Conservation (phyloP, 202 grass and related monocot genomes). For the Cymbopogon flexuosus region DNA sequence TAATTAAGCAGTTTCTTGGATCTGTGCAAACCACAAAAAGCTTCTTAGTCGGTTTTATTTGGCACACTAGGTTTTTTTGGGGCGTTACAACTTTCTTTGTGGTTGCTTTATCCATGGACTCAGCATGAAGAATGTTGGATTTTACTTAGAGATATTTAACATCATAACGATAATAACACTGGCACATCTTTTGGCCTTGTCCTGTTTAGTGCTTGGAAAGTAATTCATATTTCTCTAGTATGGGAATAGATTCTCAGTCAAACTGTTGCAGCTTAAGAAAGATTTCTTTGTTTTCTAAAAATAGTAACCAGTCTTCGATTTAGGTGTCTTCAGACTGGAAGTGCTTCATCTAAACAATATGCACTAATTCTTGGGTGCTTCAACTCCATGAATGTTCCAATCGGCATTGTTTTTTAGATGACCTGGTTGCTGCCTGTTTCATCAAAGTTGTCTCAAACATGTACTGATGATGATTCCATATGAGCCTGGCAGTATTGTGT, state of each 20-base stretch:
- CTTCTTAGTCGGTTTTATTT: neutral
- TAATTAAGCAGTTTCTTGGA: constrained; percentile 18
- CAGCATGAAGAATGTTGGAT: neutral
- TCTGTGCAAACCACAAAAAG: constrained; percentile 6
- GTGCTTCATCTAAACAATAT: neutral
- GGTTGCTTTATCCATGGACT: constrained; percentile 1
- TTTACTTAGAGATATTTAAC: neutral
- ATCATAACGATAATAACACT: neutral
- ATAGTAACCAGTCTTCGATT: neutral
- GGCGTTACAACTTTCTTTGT: neutral
- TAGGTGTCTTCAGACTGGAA: constrained; percentile 18
- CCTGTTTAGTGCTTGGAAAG: neutral
- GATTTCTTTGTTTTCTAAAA: neutral
- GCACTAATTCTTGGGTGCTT: neutral
- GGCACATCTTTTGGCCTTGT: neutral
- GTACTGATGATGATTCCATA: constrained; percentile 23
- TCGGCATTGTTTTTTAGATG: neutral
- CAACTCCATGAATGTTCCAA: neutral
- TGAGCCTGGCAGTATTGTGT: constrained; percentile 14
- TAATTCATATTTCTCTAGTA: neutral
- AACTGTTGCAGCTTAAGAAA: neutral
- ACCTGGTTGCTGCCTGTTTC: neutral
- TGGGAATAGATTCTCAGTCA: neutral
- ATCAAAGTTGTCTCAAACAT: neutral
- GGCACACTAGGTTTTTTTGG: too few species aligned